These are phyloP conservation scores for Melastoma candidum DNA, from an alignment of 441 rosid genomes.

Conservation along the genomic window DNA sequence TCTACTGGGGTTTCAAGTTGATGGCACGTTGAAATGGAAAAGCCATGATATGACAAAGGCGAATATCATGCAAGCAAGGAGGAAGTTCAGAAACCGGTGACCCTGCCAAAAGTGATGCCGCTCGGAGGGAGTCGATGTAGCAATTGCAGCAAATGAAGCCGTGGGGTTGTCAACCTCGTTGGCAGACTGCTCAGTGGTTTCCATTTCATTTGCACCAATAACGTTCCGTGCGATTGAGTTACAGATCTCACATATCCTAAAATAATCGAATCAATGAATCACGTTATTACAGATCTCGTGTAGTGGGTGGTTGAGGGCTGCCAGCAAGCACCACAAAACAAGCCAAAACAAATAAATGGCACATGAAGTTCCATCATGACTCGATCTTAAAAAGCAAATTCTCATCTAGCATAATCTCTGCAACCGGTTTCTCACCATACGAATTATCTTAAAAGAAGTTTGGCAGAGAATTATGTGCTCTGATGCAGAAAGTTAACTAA, in stretches of 20 bases:
- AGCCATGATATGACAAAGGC: constrained; percentile 20
- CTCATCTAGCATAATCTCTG: too few species aligned
- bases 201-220: constrained; percentile 5
- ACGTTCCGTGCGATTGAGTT: constrained; percentile 11
- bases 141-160: not conserved
- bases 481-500: too few species aligned
- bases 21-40: constrained; percentile 15
- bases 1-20: not conserved
- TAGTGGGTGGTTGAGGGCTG: too few species aligned
- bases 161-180: constrained; percentile 6
- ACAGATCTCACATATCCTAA: constrained; percentile 16
- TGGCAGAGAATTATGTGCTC: too few species aligned
- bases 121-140: constrained; percentile 1
- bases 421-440: too few species aligned
- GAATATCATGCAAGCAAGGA: constrained; percentile 16
- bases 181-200: constrained; percentile 5
- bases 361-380: too few species aligned
- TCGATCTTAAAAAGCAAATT: too few species aligned
- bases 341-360: not conserved
- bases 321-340: not conserved
- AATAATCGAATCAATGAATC: too few species aligned
- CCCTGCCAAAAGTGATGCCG: constrained; percentile 14
- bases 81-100: constrained; percentile 13
- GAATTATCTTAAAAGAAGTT: too few species aligned
- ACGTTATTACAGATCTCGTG: too few species aligned